Base-by-base conservation (phyloP, 257 asterid genomes). In the Nemophila menziesii region DNA sequence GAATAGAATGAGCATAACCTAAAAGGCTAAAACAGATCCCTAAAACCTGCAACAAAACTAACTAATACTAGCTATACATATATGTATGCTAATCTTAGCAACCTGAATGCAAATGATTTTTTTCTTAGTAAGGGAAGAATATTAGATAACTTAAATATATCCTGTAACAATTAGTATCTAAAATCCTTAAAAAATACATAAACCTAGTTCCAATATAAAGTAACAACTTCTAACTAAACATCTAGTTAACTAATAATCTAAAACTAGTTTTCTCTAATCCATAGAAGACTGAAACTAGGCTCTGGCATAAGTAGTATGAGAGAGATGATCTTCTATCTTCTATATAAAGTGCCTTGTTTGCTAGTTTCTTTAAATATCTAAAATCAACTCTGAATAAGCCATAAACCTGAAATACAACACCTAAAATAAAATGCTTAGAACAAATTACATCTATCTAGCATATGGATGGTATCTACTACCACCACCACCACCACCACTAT, bases 391-490 rank as follows among this genome's bases (percentile, higher is more conserved):
- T 63, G 75, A 63, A 61, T 71, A 58, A 64, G 80, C 69, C 64
- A 68, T 75, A 56, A 69, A 70, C 62, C 56, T 61, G 74, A 61
- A n/a, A 49, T 49, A 63, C 66, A 76, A 58, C 77, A 54, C 73
- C 96, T 86, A 86, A 17, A 61, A 57, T 69, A n/a, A 62, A 44
- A 40, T 64, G 66, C 76, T 70, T 74, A 68, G 57, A 58, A 54
- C 45, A 75, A n/a, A n/a, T n/a, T n/a, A 65, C 53, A 71, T 73
- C 95, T 87, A 87, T 69, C 95, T 74, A 62, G 86, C 63, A 38
- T 83, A 87, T 44, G 97, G 97, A 70, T 87, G 97, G 61, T 83
- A 87, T 20, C 93, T 89, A 65, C 92, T 77, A 68, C 82, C 54
- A 64, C 93, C 82, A 22, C 93, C 89, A 65, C 92, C 79, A 68